These are phyloP conservation scores for Trametes cinnabarina DNA, from an alignment of 768 basidiomycete species.

Conservation along the genomic window DNA sequence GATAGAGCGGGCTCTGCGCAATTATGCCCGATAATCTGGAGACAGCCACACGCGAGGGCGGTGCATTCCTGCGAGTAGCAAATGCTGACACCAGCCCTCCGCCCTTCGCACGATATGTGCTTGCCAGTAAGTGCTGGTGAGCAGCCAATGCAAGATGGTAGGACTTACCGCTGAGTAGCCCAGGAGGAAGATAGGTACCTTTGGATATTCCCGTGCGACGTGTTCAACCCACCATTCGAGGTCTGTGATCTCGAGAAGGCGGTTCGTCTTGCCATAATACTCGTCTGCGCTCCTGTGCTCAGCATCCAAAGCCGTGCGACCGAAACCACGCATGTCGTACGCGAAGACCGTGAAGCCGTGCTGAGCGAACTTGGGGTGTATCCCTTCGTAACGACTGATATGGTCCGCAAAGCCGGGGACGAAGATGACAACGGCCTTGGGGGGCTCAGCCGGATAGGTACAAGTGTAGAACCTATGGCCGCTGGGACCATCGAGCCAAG, in stretches of 20 bases:
- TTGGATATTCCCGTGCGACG: too few relatives aligned
- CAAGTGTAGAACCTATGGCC: slow-evolving; percentile 63
- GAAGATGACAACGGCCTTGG: slow-evolving; percentile 59
- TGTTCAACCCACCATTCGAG: slow-evolving; percentile 57
- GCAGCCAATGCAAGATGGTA: too few relatives aligned
- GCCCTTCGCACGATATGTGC: too few relatives aligned
- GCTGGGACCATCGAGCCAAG: slow-evolving; percentile 60
- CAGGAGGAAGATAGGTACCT: too few relatives aligned
- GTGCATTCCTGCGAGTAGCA: too few relatives aligned
- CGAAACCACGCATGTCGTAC: slow-evolving; percentile 76
- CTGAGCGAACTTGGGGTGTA: slow-evolving; percentile 52
- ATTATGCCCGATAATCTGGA: too few relatives aligned
- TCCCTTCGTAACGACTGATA: slow-evolving; percentile 60
- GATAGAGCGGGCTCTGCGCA: too few relatives aligned
- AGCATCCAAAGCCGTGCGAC: slow-evolving; percentile 61
- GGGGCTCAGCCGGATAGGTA: slow-evolving; percentile 45
- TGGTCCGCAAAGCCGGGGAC: slow-evolving; percentile 79
- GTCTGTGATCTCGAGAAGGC: slow-evolving; percentile 59
- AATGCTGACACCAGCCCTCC: too few relatives aligned
- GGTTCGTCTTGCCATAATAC: slow-evolving; percentile 60
- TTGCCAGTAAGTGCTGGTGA: too few relatives aligned
- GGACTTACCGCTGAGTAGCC: too few relatives aligned
- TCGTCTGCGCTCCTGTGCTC: slow-evolving; percentile 50
- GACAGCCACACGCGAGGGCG: too few relatives aligned
- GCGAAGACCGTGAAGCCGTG: slow-evolving; percentile 63